Percentiles rank a stretch among this genome's conserved stretches.
These are phyloP conservation scores for Primulina tabacum DNA, from an alignment of 257 asterid species.

Conservation along the genomic window DNA sequence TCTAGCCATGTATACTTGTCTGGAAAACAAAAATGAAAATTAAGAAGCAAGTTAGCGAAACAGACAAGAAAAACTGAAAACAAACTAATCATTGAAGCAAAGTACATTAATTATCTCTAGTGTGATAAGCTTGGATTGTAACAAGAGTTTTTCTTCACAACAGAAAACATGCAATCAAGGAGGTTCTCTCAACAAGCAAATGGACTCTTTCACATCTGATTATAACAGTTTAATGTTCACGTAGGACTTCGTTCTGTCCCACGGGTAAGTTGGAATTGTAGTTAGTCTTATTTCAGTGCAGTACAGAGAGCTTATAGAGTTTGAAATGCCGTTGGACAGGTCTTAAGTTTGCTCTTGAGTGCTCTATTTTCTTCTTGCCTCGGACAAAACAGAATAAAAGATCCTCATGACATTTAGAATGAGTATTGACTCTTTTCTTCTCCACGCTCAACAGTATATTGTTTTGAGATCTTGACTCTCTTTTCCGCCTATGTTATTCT, in stretches of 20 bases:
- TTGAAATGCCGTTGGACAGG: slow-evolving; percentile 13
- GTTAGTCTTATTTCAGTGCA: background rate
- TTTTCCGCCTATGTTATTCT: background rate
- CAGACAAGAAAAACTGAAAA: background rate
- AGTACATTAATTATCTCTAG: background rate
- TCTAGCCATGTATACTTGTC: slow-evolving; percentile 93
- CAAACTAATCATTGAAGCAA: slow-evolving; percentile 1
- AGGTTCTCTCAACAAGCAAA: background rate
- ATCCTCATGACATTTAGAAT: background rate
- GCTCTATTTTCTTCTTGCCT: background rate
- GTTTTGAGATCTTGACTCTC: slow-evolving; percentile 1
- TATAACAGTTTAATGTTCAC: slow-evolving; percentile 1
- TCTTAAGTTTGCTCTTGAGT: background rate
- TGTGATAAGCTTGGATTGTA: slow-evolving; percentile 6
- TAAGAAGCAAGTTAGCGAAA: slow-evolving; percentile 13
- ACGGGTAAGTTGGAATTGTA: background rate
- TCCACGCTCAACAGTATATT: background rate
- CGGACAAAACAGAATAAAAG: background rate
- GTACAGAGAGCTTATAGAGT: background rate
- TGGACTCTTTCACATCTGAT: background rate
- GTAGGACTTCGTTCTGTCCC: background rate
- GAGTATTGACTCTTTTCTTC: background rate
- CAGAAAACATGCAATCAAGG: slow-evolving; percentile 10
- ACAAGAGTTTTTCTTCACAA: slow-evolving; percentile 9
- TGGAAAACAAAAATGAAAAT: slow-evolving; percentile 31